These are phyloP conservation scores for Zostera marina DNA, from an alignment of 116 monocot species.

Conservation along the genomic window DNA sequence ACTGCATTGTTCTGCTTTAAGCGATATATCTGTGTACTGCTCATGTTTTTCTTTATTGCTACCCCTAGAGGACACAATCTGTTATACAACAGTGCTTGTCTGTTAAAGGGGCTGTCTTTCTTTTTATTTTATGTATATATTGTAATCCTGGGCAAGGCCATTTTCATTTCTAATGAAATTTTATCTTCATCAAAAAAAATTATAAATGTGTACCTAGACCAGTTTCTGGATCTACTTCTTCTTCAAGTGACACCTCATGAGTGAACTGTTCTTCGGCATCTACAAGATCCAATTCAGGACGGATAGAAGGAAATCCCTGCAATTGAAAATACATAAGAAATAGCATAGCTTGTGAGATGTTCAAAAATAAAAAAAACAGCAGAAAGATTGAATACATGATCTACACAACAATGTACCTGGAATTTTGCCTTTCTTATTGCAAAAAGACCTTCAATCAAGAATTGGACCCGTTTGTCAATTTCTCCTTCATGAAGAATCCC, in stretches of 20 bases:
- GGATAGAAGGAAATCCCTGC: constrained; percentile 84
- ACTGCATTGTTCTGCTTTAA: no score
- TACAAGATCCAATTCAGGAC: constrained; percentile 82
- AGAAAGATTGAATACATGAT: neutral
- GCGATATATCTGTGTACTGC: no score
- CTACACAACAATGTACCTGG: constrained; percentile 29
- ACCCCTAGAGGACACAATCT: no score
- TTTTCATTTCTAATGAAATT: no score
- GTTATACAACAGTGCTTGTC: no score
- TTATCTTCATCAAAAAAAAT: no score
- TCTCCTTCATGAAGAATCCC: constrained; percentile 96
- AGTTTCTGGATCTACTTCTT: constrained; percentile 86
- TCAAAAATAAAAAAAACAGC: neutral
- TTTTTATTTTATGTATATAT: no score
- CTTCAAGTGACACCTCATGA: constrained; percentile 87
- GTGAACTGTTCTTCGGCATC: constrained; percentile 92
- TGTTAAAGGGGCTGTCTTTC: no score
- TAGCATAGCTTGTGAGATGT: neutral
- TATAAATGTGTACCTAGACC: constrained; percentile 28
- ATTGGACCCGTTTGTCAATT: constrained; percentile 90
- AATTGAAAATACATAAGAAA: constrained; percentile 7
- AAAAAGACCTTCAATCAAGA: constrained; percentile 89
- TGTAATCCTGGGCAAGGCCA: no score
- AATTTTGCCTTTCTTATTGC: constrained; percentile 89
- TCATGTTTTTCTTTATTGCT: no score